Conservation (phyloP, 148 eudicot species). For the Dysphania ambrosioides region DNA sequence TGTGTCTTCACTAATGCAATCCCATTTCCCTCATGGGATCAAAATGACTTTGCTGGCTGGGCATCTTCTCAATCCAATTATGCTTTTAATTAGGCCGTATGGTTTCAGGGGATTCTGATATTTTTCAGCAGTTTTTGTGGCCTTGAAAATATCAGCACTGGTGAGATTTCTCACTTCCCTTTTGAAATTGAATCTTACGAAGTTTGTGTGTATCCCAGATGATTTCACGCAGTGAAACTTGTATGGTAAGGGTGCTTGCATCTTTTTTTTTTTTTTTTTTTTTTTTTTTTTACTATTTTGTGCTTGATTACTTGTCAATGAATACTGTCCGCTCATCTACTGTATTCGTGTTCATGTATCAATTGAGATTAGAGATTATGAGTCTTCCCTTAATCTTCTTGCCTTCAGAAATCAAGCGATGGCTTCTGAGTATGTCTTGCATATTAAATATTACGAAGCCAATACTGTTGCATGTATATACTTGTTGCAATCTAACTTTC, state of each 20-base stretch:
- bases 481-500: no score
- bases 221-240: background rate
- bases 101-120: conserved; percentile 18
- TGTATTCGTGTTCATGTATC: no score
- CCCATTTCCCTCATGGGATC: background rate
- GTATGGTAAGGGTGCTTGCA: background rate
- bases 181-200: background rate
- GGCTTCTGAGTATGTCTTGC: no score
- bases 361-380: no score
- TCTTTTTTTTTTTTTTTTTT: no score
- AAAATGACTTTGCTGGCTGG: background rate
- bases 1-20: background rate
- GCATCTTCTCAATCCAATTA: background rate
- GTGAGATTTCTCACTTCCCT: conserved; percentile 14
- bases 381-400: no score
- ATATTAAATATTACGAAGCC: no score
- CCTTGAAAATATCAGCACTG: conserved; percentile 5
- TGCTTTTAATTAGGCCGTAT: background rate
- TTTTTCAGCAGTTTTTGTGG: conserved; percentile 3
- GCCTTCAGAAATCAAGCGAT: no score
- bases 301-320: background rate
- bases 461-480: no score
- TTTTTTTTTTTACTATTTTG: background rate
- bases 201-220: background rate
- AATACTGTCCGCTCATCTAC: background rate